Evolutionary conservation across 83 land plant species (phyloP).

Genomic region (Thuja plicata): DNA sequence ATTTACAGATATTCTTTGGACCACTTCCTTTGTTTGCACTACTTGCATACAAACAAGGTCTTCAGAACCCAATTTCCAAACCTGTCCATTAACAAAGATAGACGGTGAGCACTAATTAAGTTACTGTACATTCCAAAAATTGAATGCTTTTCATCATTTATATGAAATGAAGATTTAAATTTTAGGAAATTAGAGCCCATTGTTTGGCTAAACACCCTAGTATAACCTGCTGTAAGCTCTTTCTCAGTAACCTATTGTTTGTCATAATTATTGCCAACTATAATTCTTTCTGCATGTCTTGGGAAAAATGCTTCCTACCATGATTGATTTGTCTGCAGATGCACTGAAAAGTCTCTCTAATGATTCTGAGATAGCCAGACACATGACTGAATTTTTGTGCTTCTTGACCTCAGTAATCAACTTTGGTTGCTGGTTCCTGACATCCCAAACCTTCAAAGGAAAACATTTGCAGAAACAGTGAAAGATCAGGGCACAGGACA

Average conservation of each 20-base stretch:
- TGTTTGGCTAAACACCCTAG: neutral
- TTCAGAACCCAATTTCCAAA: neutral
- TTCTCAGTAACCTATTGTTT: neutral
- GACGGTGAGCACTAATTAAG: neutral
- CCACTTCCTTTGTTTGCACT: neutral
- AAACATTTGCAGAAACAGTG: constrained; percentile 5
- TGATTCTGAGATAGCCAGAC: constrained; percentile 19
- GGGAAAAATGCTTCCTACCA: constrained; percentile 14
- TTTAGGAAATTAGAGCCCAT: neutral
- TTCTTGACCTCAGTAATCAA: constrained; percentile 9
- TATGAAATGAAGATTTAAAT: neutral
- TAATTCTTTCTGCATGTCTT: neutral
- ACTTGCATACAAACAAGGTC: neutral
- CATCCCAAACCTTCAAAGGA: constrained; percentile 16
- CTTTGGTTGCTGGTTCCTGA: constrained; percentile 3
- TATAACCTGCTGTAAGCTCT: neutral
- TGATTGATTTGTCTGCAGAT: constrained; percentile 19
- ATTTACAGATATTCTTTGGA: constrained; percentile 8
- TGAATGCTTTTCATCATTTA: neutral
- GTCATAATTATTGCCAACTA: neutral
- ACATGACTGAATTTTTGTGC: constrained; percentile 12
- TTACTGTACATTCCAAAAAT: neutral
- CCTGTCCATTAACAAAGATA: constrained; percentile 7
- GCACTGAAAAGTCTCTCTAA: constrained; percentile 17
- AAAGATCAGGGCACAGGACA: neutral